Conservation (phyloP, 2,329 filamentous ascomycete genomes). For the Trichoderma guizhouense region DNA sequence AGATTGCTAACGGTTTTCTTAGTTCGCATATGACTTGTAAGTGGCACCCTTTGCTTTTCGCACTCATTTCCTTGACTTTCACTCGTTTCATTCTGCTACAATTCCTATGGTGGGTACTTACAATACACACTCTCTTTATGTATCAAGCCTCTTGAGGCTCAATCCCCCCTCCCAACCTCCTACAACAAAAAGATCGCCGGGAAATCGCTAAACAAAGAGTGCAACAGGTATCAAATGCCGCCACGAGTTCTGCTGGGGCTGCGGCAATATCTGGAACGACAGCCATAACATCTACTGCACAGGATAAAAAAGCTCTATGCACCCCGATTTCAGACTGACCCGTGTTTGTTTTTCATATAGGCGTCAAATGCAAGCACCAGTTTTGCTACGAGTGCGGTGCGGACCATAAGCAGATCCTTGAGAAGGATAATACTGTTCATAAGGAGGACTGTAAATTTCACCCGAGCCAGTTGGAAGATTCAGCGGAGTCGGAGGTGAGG, state of each 20-base stretch:
- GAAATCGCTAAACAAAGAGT: not conserved
- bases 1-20: constrained; percentile 23
- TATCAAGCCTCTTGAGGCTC: not conserved
- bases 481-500: not conserved
- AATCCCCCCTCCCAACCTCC: not conserved
- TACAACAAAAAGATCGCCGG: not conserved
- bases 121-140: not conserved
- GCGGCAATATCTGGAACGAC: constrained; percentile 24
- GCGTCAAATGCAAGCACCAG: constrained; percentile 28
- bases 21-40: constrained; percentile 44
- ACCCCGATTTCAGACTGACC: constrained; percentile 9
- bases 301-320: not conserved
- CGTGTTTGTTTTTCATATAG: constrained; percentile 18
- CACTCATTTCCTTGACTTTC: not conserved
- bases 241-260: constrained; percentile 37
- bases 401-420: constrained; percentile 31
- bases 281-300: constrained; percentile 26
- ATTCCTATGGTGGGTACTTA: constrained; percentile 12
- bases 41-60: constrained; percentile 20
- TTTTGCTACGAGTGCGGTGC: constrained; percentile 39
- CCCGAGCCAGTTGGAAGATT: constrained; percentile 4
- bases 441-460: constrained; percentile 31
- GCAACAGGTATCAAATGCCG: constrained; percentile 34
- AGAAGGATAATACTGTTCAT: constrained; percentile 34
- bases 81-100: not conserved